Base-by-base conservation (phyloP, 2,329 filamentous ascomycete genomes). In the Calonectria fujianensis region DNA sequence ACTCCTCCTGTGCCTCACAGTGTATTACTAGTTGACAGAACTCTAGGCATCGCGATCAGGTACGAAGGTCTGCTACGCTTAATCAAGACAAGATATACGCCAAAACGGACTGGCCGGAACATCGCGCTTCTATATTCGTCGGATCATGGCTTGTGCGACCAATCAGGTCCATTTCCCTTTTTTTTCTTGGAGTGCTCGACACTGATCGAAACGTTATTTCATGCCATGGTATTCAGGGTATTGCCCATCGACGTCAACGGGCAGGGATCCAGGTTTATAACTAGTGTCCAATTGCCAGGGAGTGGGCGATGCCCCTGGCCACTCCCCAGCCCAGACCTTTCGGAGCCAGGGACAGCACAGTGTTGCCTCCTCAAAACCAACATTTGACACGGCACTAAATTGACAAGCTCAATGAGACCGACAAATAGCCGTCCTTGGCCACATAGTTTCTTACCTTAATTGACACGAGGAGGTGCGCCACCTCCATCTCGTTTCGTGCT, bases 161-260 rank as follows among this genome's bases (percentile, higher is more conserved):
- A 63, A 63, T 63, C 57, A 63, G 37, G 35, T 29, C 35, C 8
- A 11, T 11, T 63, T 63, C 13, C 37, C 57, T 29, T 41, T n/a
- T 63, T 11, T 16, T 41, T 20, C 27, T 63, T 29, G 11, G 18
- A 63, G 35, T 39, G 37, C 57, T 41, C 37, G 27, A 27, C 57
- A 63, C 37, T 63, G 57, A 63, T 63, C 57, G 57, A 41, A 63
- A 63, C 35, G 57, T 63, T 63, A 63, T 63, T 63, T 63, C 50
- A 52, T 35, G 32, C 27, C 71, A 66, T 63, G 59, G 66, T 50
- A 59, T 67, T 70, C 39, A 24, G 16, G 41, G 39, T 39, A 63
- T 11, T 67, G 59, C 39, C 31, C 64, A 61, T 73, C 71, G 59
- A 73, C 71, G 71, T 73, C 71, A 73, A 69, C 35, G n/a, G 65